Evolutionary conservation across 2,329 filamentous ascomycete genomes (phyloP).

Genomic region (Dactylella cylindrospora): DNA sequence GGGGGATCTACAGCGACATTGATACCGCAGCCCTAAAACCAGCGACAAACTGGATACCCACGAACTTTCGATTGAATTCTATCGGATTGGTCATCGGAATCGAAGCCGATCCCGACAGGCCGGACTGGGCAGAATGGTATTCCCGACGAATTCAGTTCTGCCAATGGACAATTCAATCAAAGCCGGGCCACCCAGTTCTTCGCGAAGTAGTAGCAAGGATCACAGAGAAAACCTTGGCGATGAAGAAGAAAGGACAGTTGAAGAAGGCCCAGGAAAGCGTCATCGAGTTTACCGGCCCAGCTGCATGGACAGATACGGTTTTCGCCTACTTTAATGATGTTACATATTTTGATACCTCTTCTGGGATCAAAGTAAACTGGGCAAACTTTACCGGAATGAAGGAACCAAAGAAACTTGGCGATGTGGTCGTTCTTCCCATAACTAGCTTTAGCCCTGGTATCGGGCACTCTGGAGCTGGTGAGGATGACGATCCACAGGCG

Average conservation of each 20-base stretch:
- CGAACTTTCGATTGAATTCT: slow-evolving; percentile 70
- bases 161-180: slow-evolving; percentile 97
- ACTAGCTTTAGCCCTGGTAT: slow-evolving; percentile 97
- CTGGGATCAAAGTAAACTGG: slow-evolving; percentile 73
- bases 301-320: slow-evolving; percentile 87
- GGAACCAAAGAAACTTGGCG: slow-evolving; percentile 79
- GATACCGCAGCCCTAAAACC: slow-evolving; percentile 84
- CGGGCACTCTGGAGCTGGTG: slow-evolving; percentile 85
- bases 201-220: slow-evolving; percentile 84
- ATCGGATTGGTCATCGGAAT: slow-evolving; percentile 91
- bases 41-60: slow-evolving; percentile 83
- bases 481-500: slow-evolving; percentile 88
- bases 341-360: slow-evolving; percentile 81
- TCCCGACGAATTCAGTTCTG: slow-evolving; percentile 95
- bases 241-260: slow-evolving; percentile 69
- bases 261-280: slow-evolving; percentile 67
- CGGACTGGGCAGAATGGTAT: slow-evolving; percentile 95
- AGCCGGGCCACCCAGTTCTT: slow-evolving; percentile 88
- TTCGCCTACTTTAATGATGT: slow-evolving; percentile 93
- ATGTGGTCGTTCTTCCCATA: slow-evolving; percentile 90
- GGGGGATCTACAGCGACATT: slow-evolving; percentile 86
- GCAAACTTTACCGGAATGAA: slow-evolving; percentile 87
- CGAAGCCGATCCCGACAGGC: slow-evolving; percentile 89
- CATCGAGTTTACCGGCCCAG: slow-evolving; percentile 91
- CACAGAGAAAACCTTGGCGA: slow-evolving; percentile 74